Percentiles rank a stretch among this genome's conserved stretches.
Evolutionary conservation across 805 yeast genomes (phyloP).

Genomic region (Nakazawaea sp.): DNA sequence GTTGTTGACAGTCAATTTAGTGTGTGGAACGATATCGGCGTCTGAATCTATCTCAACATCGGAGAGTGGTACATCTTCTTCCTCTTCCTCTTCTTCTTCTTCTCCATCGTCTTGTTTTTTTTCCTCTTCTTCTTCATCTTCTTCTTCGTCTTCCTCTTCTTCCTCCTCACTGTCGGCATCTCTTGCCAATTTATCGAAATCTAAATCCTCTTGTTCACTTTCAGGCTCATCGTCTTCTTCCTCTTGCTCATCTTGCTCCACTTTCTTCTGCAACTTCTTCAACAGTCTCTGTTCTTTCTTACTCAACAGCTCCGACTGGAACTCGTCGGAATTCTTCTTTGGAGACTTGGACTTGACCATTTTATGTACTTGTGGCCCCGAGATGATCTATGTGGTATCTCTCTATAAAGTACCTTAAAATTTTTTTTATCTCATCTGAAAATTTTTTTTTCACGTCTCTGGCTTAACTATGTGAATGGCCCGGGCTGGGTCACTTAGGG

Average conservation of each 20-base stretch:
- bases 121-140: slow-evolving; percentile 37
- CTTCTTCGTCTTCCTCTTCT: slow-evolving; percentile 24
- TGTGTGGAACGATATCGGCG: slow-evolving; percentile 90
- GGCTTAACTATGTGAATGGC: no score
- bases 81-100: slow-evolving; percentile 59
- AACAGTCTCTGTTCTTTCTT: slow-evolving; percentile 58
- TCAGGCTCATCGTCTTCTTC: slow-evolving; percentile 30
- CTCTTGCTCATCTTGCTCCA: slow-evolving; percentile 30
- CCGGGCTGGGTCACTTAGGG: no score
- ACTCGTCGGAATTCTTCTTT: slow-evolving; percentile 21
- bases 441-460: no score
- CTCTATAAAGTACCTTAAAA: no score
- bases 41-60: slow-evolving; percentile 92
- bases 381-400: no score
- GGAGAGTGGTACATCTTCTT: slow-evolving; percentile 79
- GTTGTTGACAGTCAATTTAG: slow-evolving; percentile 85
- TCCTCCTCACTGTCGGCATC: slow-evolving; percentile 19
- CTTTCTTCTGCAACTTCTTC: slow-evolving; percentile 37
- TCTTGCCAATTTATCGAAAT: slow-evolving; percentile 25
- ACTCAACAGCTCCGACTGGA: slow-evolving; percentile 45
- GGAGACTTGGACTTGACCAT: slow-evolving; percentile 8
- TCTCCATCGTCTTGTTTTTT: slow-evolving; percentile 45
- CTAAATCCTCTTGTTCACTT: slow-evolving; percentile 16
- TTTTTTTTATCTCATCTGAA: no score
- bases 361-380: no score